Base-by-base conservation (phyloP, 1,139 yeast genomes). In the Diutina pseudorugosa region DNA sequence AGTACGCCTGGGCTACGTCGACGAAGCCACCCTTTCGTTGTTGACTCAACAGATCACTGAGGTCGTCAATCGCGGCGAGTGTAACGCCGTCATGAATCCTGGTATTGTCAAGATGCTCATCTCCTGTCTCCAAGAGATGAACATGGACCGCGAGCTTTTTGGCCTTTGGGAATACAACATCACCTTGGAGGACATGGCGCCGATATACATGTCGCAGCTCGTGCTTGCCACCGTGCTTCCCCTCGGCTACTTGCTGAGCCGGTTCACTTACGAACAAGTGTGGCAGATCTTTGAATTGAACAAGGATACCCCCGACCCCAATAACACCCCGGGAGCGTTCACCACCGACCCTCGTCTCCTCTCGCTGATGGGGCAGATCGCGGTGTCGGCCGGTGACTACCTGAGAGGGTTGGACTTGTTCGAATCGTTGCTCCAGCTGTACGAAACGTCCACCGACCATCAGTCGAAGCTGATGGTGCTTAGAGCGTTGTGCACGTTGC, bases 191-290 rank as follows among this genome's bases (percentile, higher is more conserved):
- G 62, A 63, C n/a, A 59, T 58, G 23, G 69, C 70, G 25, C 55
- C 59, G 19, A 54, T 67, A 36, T 73, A 65, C 60, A 59, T 64
- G 53, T 51, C 52, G 18, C 57, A 54, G 42, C 41, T 66, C 47
- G 49, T 85, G 18, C 80, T 86, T 58, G 88, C 94, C 33, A 79
- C 83, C 9, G 77, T 86, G 41, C 73, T 88, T 61, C 90, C 90
- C 36, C 74, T 85, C 47, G 76, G 89, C 57, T 82, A 75, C 58
- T 80, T 79, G 55, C 72, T 77, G 52, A 82, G 85, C 51, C 77
- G 84, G 58, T 77, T 77, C 53, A 69, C 78, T 23, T 84, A 85
- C 61, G 82, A 79, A 50, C 89, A 84, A 58, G 62, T 73, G 45
- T 58, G 66, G 52, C 65, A 67, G 52, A 65, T 74, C 51, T 72